Percentiles rank a stretch among this genome's conserved stretches.
phyloP scores from a whole-genome alignment of 495 filamentous ascomycete species.

The Xylaria castorea region DNA sequence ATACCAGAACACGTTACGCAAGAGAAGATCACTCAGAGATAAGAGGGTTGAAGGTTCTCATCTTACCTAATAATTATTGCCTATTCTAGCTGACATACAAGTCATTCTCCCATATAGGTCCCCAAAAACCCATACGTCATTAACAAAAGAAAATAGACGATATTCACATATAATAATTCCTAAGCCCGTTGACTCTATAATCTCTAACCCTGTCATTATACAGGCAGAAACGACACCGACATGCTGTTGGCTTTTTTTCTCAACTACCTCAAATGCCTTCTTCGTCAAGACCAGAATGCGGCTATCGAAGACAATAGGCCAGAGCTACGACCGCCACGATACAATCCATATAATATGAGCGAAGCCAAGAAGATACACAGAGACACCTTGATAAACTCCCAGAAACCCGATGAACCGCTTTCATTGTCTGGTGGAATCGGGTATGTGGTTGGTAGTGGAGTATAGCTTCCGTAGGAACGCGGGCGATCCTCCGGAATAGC shows the following conservation, averaged over 20 bases:
- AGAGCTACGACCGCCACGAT: background rate
- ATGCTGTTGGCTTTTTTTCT: background rate
- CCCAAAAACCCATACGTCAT: background rate
- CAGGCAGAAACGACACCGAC: background rate
- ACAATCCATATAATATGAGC: background rate
- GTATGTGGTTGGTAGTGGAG: background rate
- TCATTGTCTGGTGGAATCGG: background rate
- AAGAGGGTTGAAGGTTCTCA: background rate
- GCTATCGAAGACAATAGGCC: background rate
- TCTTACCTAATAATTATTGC: background rate
- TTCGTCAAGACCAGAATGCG: background rate
- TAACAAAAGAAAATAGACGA: background rate
- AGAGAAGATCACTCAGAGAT: background rate
- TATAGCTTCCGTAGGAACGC: background rate
- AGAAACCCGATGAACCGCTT: background rate
- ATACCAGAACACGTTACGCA: background rate
- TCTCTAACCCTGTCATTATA: too few species aligned
- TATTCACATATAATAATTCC: background rate
- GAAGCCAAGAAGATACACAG: background rate
- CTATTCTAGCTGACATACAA: background rate
- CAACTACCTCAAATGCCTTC: background rate
- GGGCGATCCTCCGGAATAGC: too few species aligned
- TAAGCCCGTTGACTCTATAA: too few species aligned
- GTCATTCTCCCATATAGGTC: background rate
- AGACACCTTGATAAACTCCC: background rate